Base-by-base conservation (phyloP, 2,329 filamentous ascomycete species). In the Madurella mycetomatis region DNA sequence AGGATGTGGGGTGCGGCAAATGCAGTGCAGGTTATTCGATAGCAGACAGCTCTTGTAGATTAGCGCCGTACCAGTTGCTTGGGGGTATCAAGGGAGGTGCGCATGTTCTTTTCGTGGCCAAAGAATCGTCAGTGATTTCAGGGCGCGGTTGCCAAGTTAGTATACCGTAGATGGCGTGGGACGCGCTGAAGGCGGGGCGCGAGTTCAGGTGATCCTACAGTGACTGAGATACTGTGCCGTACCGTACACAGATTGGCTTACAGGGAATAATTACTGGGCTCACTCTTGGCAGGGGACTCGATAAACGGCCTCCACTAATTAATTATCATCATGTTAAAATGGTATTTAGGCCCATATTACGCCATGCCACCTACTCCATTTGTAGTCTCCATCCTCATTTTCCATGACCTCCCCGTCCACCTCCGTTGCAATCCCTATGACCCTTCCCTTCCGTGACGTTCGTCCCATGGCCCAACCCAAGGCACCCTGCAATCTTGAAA, bases 401-500 rank as follows among this genome's bases (percentile, higher is more conserved):
- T 25, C 25, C 25, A 7, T 25, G 25, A 25, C 25, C 25, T 25
- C 25, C 25, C 25, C 25, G 25, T 7, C 25, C 25, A 25, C 25
- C 25, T 25, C 25, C 25, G 11, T 49, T 42, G n/a, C 47, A 44
- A 15, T 25, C 15, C 9, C 37, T 30, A 19, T 44, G 49, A 13
- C 32, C 51, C 30, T n/a, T 11, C 39, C 37, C 39, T 43, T 47
- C 31, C 13, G 66, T 68, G 43, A 57, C 60, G 41, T 70, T 67
- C n/a, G 56, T 66, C 2, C 66, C 63, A 13, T 71, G 66, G 1
- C 62, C 73, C 41, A 86, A 70, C 45, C 86, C 86, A 51, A 89
- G 72, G 64, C 85, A 89, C 60, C 77, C 77, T 13, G 86, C 83
- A 66, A 90, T 88, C 69, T 85, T 84, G 72, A 84, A 90, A 64